phyloP scores from a whole-genome alignment of 1,284 basidiomycete genomes.

The Tilletia indica region DNA sequence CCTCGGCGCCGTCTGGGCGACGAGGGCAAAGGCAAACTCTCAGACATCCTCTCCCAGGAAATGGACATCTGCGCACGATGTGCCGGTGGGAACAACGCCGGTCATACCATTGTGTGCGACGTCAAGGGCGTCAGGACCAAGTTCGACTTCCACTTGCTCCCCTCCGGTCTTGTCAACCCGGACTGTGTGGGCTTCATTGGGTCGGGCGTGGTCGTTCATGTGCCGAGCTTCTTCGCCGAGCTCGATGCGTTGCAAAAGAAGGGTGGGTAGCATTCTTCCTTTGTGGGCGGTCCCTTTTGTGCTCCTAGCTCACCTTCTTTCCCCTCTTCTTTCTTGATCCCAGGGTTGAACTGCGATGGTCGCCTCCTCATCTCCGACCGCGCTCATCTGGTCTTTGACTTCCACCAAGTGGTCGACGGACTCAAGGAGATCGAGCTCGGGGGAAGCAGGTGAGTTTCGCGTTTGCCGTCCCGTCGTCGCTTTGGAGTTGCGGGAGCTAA shows the following conservation, averaged over 20 bases:
- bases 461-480: background rate
- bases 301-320: no score
- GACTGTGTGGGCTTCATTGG: slow-evolving; percentile 85
- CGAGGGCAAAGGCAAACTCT: slow-evolving; percentile 55
- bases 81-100: slow-evolving; percentile 97
- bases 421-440: slow-evolving; percentile 97
- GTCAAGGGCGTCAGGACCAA: slow-evolving; percentile 72
- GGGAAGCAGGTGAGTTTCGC: slow-evolving; percentile 60
- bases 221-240: slow-evolving; percentile 93
- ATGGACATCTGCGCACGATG: slow-evolving; percentile 92
- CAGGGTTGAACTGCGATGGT: slow-evolving; percentile 71
- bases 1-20: slow-evolving; percentile 55
- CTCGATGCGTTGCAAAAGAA: slow-evolving; percentile 81
- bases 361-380: slow-evolving; percentile 92
- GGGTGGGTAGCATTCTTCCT: slow-evolving; percentile 61
- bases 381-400: slow-evolving; percentile 95
- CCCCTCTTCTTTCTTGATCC: no score
- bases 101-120: slow-evolving; percentile 92
- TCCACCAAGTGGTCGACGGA: slow-evolving; percentile 98
- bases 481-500: background rate
- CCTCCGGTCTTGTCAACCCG: slow-evolving; percentile 87
- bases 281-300: no score
- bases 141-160: slow-evolving; percentile 93
- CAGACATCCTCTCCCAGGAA: slow-evolving; percentile 62
- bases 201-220: slow-evolving; percentile 87